Conservation (phyloP, 2,329 filamentous ascomycete genomes). For the Alternaria panax region DNA sequence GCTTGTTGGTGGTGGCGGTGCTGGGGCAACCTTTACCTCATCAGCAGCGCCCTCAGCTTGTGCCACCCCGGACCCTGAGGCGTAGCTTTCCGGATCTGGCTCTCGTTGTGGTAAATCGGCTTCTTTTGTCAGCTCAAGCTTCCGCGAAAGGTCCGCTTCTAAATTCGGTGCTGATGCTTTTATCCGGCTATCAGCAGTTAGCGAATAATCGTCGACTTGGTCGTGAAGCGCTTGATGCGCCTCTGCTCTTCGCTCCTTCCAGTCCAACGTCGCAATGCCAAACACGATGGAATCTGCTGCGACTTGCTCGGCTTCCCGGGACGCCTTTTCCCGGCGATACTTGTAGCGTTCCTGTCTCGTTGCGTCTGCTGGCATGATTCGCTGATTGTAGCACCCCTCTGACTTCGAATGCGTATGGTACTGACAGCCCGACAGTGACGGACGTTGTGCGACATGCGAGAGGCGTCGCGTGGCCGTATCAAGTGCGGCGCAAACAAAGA, state of each 20-base stretch:
- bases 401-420: constrained; percentile 20
- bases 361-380: neutral
- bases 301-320: neutral
- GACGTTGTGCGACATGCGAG: neutral
- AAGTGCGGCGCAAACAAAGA: constrained; percentile 6
- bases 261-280: neutral
- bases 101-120: neutral
- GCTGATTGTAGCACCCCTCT: constrained; percentile 16
- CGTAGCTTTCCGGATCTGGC: neutral
- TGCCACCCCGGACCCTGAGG: neutral
- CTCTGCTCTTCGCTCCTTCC: constrained; percentile 1
- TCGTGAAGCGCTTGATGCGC: neutral
- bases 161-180: neutral
- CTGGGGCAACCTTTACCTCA: neutral
- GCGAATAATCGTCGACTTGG: neutral
- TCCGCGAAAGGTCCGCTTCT: rapidly evolving
- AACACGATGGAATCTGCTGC: neutral
- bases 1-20: neutral
- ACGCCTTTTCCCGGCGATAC: neutral
- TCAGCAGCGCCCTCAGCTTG: neutral
- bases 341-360: neutral
- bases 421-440: neutral
- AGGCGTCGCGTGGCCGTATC: constrained; percentile 12
- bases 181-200: neutral
- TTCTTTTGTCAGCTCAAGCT: neutral